Conservation (phyloP, 106 monocot genomes). For the Acanthochlamys bracteata region DNA sequence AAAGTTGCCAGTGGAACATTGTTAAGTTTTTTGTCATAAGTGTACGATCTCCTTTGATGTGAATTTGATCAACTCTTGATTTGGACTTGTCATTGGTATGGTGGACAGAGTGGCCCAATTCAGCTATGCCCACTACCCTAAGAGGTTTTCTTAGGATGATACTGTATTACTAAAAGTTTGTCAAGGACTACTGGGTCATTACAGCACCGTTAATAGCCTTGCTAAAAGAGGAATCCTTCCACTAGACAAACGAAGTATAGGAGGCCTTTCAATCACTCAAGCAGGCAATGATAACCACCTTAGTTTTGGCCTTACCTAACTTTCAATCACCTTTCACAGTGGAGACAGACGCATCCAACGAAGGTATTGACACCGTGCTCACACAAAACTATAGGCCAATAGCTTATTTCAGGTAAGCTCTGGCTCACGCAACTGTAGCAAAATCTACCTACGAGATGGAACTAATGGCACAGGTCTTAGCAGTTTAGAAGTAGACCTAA, state of each 20-base stretch:
- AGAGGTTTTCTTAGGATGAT: neutral
- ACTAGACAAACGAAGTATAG: neutral
- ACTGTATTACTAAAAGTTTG: neutral
- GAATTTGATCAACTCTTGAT: too few relatives aligned
- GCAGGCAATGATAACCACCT: neutral
- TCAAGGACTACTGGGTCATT: neutral
- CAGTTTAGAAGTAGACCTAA: neutral
- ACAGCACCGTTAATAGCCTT: neutral
- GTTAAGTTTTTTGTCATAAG: too few relatives aligned
- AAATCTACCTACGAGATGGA: neutral
- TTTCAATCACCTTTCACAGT: neutral
- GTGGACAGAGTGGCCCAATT: too few relatives aligned
- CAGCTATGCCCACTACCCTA: too few relatives aligned
- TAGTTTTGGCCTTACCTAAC: neutral
- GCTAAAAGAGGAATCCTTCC: neutral
- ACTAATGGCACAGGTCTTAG: neutral
- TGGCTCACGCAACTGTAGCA: neutral
- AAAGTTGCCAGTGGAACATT: too few relatives aligned
- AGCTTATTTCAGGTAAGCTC: neutral
- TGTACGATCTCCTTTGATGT: too few relatives aligned
- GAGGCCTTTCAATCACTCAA: neutral
- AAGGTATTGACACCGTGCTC: neutral
- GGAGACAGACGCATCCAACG: neutral
- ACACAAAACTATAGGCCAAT: neutral
- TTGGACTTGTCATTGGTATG: too few relatives aligned